phyloP scores from a whole-genome alignment of 306 rosid species.

The Cucumis hystrix region DNA sequence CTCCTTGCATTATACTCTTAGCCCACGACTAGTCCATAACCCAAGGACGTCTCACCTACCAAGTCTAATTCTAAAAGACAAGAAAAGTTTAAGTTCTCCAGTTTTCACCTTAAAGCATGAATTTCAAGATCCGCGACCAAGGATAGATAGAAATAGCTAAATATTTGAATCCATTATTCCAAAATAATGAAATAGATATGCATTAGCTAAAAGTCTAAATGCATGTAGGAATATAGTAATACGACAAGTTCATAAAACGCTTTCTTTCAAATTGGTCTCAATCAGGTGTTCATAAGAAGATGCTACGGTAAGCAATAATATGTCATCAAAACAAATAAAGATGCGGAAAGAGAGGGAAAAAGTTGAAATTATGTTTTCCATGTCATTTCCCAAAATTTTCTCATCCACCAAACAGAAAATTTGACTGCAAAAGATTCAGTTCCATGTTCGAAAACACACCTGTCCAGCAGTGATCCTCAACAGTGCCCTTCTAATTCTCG shows the following conservation, averaged over 20 bases:
- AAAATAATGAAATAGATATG: background rate
- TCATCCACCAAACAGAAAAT: background rate
- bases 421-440: background rate
- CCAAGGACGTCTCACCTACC: background rate
- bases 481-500: conserved; percentile 66
- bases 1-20: background rate
- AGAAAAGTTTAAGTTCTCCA: background rate
- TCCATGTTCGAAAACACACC: conserved; percentile 25
- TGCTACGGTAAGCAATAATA: background rate
- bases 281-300: background rate
- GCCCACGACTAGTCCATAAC: background rate
- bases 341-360: background rate
- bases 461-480: conserved; percentile 82
- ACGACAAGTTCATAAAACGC: background rate
- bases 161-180: background rate
- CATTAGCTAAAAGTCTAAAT: background rate
- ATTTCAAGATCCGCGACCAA: background rate
- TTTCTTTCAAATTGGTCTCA: background rate
- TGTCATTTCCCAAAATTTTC: background rate
- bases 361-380: background rate
- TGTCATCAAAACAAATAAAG: background rate
- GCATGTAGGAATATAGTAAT: background rate
- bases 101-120: background rate
- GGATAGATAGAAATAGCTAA: background rate
- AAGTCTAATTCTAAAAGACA: background rate